Conservation (phyloP, 805 yeast species). For the Candida nemodendra region DNA sequence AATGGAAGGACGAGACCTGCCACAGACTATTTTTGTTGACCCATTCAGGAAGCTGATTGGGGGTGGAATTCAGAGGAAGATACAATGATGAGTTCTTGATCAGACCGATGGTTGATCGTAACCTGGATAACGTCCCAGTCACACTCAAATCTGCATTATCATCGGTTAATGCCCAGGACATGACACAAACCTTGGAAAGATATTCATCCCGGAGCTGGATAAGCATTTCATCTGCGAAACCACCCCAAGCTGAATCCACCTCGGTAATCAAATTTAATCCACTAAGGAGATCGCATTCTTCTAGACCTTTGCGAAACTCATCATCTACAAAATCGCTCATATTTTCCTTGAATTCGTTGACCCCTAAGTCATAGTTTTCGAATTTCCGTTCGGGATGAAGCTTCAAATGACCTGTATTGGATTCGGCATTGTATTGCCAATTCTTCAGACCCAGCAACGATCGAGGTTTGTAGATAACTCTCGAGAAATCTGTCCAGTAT, state of each 20-base stretch:
- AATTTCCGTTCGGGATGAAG: conserved; percentile 40
- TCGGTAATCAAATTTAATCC: conserved; percentile 75
- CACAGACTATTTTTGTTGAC: conserved; percentile 36
- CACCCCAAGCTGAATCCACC: conserved; percentile 82
- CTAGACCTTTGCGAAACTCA: conserved; percentile 60
- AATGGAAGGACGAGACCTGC: conserved; percentile 40
- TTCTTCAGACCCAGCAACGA: conserved; percentile 51
- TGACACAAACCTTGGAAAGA: conserved; percentile 46
- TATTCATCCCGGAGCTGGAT: conserved; percentile 67
- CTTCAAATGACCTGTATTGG: conserved; percentile 22
- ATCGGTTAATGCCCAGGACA: conserved; percentile 43
- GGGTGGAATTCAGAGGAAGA: conserved; percentile 47
- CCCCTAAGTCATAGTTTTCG: conserved; percentile 53
- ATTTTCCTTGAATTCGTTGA: conserved; percentile 49
- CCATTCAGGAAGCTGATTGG: conserved; percentile 21
- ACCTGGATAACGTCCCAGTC: conserved; percentile 37
- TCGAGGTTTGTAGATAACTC: conserved; percentile 63
- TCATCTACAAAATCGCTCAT: conserved; percentile 55
- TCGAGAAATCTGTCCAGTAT: conserved; percentile 81
- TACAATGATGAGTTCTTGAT: conserved; percentile 50
- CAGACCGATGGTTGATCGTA: conserved; percentile 45
- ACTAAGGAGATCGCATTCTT: conserved; percentile 68
- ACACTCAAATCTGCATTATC: conserved; percentile 8
- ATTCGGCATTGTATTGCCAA: conserved; percentile 55
- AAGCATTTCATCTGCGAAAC: conserved; percentile 55